Base-by-base conservation (phyloP, 1,284 basidiomycete genomes). In the Phenoliferia sp. region DNA sequence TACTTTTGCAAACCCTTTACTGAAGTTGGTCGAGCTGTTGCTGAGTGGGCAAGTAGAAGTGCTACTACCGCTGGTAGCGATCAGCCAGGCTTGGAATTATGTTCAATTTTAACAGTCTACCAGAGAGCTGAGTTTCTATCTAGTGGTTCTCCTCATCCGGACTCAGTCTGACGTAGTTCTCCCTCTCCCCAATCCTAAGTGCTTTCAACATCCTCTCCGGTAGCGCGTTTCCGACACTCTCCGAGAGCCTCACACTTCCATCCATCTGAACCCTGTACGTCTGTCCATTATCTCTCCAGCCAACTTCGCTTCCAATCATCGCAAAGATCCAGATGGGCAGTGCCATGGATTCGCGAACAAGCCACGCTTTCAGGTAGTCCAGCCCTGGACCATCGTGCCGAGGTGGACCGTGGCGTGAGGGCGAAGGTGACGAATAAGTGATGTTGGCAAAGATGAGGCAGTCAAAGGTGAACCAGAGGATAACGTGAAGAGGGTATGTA, bases 241-340 rank as follows among this genome's bases (percentile, higher is more conserved):
- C 19, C 5, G 70, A 63, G 6, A 66, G 61, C n/a, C 66, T 59
- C 7, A 76, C 75, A 34, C 63, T 74, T 15, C 74, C 74, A 57
- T 76, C 74, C 4, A 57, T 56, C 52, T 59, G 52, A 1, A 76
- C 75, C 12, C 63, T 63, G 62, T 76, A 76, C 26, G 66, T 60
- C 22, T 62, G 64, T 0, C 70, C 72, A 52, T 73, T 70, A 52
- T 76, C 92, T 76, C 94, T 84, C 94, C 94, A 97, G 1, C 84
- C 82, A 31, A 97, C 90, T 63, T 86, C 85, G 76, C 86, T 84
- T 28, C 93, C 92, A 59, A 87, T 78, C 67, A 96, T 86, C 5
- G 90, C 93, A 67, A 88, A 81, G 3, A 88, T 61, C 86, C 88
- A 97, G 68, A 96, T 90, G 0, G 93, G 93, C 19, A 96, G 80